These are phyloP conservation scores for Phylloporus arenicola DNA, from an alignment of 768 basidiomycete genomes.

Conservation along the genomic window DNA sequence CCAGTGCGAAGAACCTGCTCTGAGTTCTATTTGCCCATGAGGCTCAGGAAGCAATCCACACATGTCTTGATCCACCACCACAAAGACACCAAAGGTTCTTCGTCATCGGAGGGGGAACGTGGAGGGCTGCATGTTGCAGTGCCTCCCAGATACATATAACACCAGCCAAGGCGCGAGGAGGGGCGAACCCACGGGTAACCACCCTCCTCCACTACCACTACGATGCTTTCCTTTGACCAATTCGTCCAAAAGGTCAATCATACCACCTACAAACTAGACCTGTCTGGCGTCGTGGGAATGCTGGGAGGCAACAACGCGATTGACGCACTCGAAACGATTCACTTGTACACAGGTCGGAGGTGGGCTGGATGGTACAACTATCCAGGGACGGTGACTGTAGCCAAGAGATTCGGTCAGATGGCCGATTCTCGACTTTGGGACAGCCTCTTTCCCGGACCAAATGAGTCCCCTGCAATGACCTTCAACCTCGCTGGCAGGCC, in stretches of 20 bases:
- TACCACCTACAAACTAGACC: conserved; percentile 19
- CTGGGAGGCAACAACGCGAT: conserved; percentile 31
- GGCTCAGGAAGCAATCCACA: not conserved
- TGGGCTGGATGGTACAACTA: conserved; percentile 37
- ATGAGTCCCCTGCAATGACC: conserved; percentile 20
- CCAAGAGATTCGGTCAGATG: conserved; percentile 30
- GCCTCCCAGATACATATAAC: conserved; percentile 7
- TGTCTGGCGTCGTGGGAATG: conserved; percentile 28
- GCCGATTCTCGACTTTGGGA: conserved; percentile 25
- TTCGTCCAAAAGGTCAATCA: conserved; percentile 9
- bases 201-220: not conserved
- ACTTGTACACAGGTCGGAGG: conserved; percentile 24
- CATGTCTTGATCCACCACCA: not conserved
- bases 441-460: conserved; percentile 29
- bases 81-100: not conserved
- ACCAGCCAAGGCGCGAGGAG: not conserved
- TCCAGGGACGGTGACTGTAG: conserved; percentile 28
- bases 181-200: not conserved
- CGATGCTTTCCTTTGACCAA: conserved; percentile 15
- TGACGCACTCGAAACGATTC: conserved; percentile 30
- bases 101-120: not conserved
- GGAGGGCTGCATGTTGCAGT: not conserved
- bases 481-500: conserved; percentile 26
- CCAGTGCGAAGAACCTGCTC: not conserved
- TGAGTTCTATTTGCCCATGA: not conserved